phyloP scores from a whole-genome alignment of 805 yeast species.

The Saturnispora sekii region DNA sequence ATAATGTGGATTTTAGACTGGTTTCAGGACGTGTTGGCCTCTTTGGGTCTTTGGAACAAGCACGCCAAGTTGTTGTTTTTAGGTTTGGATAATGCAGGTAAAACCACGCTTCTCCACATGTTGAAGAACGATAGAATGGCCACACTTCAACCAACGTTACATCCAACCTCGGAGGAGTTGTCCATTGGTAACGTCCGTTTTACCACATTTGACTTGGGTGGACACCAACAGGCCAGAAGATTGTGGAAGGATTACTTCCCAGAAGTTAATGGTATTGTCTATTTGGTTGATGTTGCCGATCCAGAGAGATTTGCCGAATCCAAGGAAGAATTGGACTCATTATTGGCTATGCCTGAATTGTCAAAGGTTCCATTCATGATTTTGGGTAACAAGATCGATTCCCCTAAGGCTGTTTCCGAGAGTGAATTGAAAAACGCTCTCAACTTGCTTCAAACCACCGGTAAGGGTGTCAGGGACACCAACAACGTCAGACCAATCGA shows the following conservation, averaged over 20 bases:
- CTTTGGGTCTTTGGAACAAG: slow-evolving; percentile 81
- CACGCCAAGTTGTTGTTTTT: slow-evolving; percentile 93
- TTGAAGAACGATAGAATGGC: slow-evolving; percentile 93
- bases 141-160: slow-evolving; percentile 94
- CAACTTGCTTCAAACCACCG: slow-evolving; percentile 83
- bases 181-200: slow-evolving; percentile 94
- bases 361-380: slow-evolving; percentile 82
- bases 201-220: slow-evolving; percentile 98
- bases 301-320: slow-evolving; percentile 92
- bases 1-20: slow-evolving; percentile 31
- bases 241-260: slow-evolving; percentile 99
- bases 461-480: slow-evolving; percentile 65
- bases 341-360: slow-evolving; percentile 88
- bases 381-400: slow-evolving; percentile 94
- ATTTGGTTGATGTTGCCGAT: slow-evolving; percentile 94
- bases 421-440: slow-evolving; percentile 86
- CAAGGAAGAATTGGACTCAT: slow-evolving; percentile 86
- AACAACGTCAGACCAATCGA: slow-evolving; percentile 85
- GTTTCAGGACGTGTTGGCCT: slow-evolving; percentile 66
- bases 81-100: slow-evolving; percentile 97
- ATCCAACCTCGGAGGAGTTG: slow-evolving; percentile 96
- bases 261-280: slow-evolving; percentile 96
- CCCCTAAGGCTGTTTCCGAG: slow-evolving; percentile 89
- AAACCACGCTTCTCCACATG: slow-evolving; percentile 83
- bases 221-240: slow-evolving; percentile 98